Evolutionary conservation across 2,329 filamentous ascomycete genomes (phyloP).

Genomic region (Pseudogymnoascus sp.): DNA sequence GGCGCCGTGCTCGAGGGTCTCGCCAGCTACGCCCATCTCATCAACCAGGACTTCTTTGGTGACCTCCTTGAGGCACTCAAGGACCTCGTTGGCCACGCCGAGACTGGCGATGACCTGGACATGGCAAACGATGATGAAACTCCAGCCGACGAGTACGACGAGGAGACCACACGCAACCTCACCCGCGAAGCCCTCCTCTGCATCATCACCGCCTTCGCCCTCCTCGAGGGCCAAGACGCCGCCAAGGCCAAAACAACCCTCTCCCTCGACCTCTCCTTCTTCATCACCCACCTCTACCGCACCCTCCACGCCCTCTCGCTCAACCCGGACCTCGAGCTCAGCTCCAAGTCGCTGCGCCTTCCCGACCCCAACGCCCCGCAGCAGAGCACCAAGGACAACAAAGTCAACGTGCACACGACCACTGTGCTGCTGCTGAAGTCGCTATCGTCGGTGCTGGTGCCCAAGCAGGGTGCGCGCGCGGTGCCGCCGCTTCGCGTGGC

Average conservation of each 20-base stretch:
- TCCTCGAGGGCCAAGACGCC: conserved; percentile 88
- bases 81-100: conserved; percentile 75
- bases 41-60: conserved; percentile 98
- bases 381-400: conserved; percentile 45
- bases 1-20: conserved; percentile 93
- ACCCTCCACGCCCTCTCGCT: conserved; percentile 70
- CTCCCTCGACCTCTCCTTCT: conserved; percentile 88
- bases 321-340: conserved; percentile 79
- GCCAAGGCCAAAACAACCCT: conserved; percentile 74
- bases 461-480: conserved; percentile 62
- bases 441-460: conserved; percentile 72
- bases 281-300: conserved; percentile 88
- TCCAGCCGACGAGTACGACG: conserved; percentile 36
- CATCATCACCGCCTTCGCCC: conserved; percentile 92
- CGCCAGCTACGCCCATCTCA: conserved; percentile 88
- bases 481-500: conserved; percentile 79
- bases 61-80: conserved; percentile 91
- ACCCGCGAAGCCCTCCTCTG: conserved; percentile 85
- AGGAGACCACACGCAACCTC: conserved; percentile 57
- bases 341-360: conserved; percentile 63
- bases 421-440: conserved; percentile 86
- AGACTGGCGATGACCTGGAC: conserved; percentile 42
- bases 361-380: conserved; percentile 50
- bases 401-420: conserved; percentile 90
- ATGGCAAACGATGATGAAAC: conserved; percentile 33